Evolutionary conservation across 106 monocot species (phyloP).

Genomic region (Hemerocallis citrina): DNA sequence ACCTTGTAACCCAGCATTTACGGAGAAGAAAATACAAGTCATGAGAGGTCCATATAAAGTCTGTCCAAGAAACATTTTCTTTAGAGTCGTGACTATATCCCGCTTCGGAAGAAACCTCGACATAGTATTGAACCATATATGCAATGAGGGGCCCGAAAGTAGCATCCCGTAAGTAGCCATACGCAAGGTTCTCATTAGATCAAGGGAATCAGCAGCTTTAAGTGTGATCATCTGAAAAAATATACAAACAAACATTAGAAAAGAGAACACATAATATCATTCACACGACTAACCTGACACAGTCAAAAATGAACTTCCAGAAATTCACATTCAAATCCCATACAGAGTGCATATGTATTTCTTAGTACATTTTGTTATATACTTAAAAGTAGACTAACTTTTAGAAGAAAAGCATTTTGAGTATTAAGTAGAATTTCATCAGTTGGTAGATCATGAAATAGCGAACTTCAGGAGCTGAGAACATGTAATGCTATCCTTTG

Average conservation of each 20-base stretch:
- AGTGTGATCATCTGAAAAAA: slow-evolving; percentile 50
- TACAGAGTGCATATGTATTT: no score
- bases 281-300: no score
- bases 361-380: no score
- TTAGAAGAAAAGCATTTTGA: no score
- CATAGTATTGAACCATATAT: slow-evolving; percentile 93
- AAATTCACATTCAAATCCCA: no score
- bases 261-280: no score
- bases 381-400: no score
- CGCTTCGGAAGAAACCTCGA: slow-evolving; percentile 74
- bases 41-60: slow-evolving; percentile 74
- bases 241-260: not conserved
- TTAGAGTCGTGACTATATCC: slow-evolving; percentile 74
- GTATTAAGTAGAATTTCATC: no score
- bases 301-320: no score
- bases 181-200: slow-evolving; percentile 58
- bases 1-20: slow-evolving; percentile 91
- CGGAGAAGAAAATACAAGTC: slow-evolving; percentile 75
- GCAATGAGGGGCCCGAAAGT: slow-evolving; percentile 77
- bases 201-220: slow-evolving; percentile 29
- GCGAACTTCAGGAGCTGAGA: no score
- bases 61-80: slow-evolving; percentile 89
- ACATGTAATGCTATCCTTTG: no score
- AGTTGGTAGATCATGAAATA: no score
- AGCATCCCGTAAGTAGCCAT: slow-evolving; percentile 86